Percentiles rank a stretch among this genome's conserved stretches.
Evolutionary conservation across 805 yeast genomes (phyloP).

Genomic region (Jamesozyma hellenica): DNA sequence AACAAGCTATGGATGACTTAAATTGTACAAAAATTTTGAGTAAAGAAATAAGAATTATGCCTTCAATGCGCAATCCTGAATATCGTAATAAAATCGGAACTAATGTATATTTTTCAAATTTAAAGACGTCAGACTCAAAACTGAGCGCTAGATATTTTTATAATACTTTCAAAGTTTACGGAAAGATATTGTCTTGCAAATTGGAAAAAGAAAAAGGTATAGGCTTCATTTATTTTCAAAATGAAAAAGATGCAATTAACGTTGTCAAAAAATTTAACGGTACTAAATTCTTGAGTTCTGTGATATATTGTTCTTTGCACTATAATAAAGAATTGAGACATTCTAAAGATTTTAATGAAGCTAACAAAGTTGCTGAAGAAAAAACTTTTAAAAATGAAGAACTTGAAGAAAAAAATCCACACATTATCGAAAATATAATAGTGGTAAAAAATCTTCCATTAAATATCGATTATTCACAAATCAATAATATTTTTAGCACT

Average conservation of each 20-base stretch:
- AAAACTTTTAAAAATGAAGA: background rate
- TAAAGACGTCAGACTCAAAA: conserved; percentile 26
- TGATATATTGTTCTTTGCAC: background rate
- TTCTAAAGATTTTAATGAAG: background rate
- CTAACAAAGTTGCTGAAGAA: background rate
- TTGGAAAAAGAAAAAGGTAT: conserved; percentile 30
- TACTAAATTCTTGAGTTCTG: conserved; percentile 20
- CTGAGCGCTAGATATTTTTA: conserved; percentile 38
- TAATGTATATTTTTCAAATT: conserved; percentile 40
- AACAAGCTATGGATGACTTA: conserved; percentile 44
- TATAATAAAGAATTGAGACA: conserved; percentile 4
- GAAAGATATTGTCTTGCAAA: conserved; percentile 37
- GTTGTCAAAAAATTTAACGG: conserved; percentile 30
- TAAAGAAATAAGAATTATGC: conserved; percentile 46
- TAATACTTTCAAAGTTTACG: conserved; percentile 40
- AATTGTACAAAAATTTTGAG: conserved; percentile 37
- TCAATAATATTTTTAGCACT: conserved; percentile 18
- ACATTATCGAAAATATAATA: conserved; percentile 8
- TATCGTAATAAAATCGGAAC: conserved; percentile 38
- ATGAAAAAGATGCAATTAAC: conserved; percentile 25
- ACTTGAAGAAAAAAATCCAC: background rate
- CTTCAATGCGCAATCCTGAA: conserved; percentile 37
- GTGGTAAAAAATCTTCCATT: conserved; percentile 21
- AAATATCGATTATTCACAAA: conserved; percentile 14
- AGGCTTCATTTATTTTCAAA: conserved; percentile 34